A percentile compares a stretch with the other conserved stretches of the same genome.
These are phyloP conservation scores for Dipteronia dyeriana DNA, from an alignment of 345 rosid genomes.

Conservation along the genomic window DNA sequence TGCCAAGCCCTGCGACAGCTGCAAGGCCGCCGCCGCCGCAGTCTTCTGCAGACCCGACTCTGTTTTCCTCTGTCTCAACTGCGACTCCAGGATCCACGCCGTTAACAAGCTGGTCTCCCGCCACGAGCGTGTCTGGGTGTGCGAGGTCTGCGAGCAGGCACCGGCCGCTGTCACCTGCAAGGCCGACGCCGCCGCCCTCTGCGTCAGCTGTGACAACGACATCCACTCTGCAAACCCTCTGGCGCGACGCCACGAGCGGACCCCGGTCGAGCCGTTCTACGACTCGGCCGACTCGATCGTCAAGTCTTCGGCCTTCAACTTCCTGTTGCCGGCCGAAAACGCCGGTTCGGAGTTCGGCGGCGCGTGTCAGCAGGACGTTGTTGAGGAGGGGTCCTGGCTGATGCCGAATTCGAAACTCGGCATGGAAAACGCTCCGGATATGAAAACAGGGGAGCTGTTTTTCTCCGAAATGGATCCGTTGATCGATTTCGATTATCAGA, in stretches of 20 bases:
- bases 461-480: conserved; percentile 59
- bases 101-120: conserved; percentile 46
- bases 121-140: conserved; percentile 78
- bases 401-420: conserved; percentile 36
- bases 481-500: conserved; percentile 55
- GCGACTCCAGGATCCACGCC: conserved; percentile 69
- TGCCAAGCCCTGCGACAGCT: conserved; percentile 72
- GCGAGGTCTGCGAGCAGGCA: conserved; percentile 94
- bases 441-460: conserved; percentile 37
- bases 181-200: conserved; percentile 92
- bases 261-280: conserved; percentile 69
- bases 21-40: conserved; percentile 68
- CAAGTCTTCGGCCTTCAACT: conserved; percentile 41
- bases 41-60: conserved; percentile 75
- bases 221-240: conserved; percentile 94
- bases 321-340: conserved; percentile 33
- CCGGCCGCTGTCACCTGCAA: conserved; percentile 94
- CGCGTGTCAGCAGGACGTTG: conserved; percentile 32
- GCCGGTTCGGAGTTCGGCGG: conserved; percentile 26
- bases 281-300: conserved; percentile 42
- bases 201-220: conserved; percentile 83
- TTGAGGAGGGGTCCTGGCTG: conserved; percentile 38
- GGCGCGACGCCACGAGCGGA: conserved; percentile 85
- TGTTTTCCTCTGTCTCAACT: conserved; percentile 62
- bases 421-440: conserved; percentile 30